Evolutionary conservation across 148 eudicot genomes (phyloP).

Genomic region (Cornus controversa): DNA sequence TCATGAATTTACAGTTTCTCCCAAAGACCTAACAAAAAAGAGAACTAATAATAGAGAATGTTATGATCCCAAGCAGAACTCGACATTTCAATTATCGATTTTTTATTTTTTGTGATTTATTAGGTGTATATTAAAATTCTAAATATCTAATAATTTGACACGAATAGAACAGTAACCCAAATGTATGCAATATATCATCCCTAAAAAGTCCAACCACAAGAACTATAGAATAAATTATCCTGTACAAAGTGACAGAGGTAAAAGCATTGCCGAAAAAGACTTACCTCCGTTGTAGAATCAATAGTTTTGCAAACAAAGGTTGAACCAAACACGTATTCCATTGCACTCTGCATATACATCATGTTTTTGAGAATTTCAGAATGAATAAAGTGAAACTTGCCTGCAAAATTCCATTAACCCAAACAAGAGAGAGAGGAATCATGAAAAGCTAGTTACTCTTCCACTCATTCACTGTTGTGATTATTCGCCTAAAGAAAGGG

Average conservation of each 20-base stretch:
- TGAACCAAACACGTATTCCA: conserved; percentile 97
- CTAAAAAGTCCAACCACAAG: no score
- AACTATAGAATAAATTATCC: not conserved
- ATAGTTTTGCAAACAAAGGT: conserved; percentile 92
- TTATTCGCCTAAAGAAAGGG: not conserved
- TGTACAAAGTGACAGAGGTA: conserved; percentile 4
- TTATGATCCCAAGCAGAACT: no score
- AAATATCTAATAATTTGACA: no score
- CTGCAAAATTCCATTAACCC: not conserved
- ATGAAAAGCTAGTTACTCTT: not conserved
- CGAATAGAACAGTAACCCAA: no score
- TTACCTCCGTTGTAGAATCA: conserved; percentile 86
- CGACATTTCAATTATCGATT: not conserved
- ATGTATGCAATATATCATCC: no score
- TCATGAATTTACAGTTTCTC: no score
- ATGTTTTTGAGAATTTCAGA: not conserved
- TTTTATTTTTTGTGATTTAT: no score
- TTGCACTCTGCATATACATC: conserved; percentile 67
- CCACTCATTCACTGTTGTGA: conserved; percentile 1
- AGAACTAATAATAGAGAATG: no score
- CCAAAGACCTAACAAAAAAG: no score
- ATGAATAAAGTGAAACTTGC: not conserved
- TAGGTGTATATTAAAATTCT: no score
- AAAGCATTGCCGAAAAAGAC: conserved; percentile 14
- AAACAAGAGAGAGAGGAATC: not conserved